Evolutionary conservation across 202 grass and related monocot genomes (phyloP), one percentile per base, ranked within the genome.

Genomic region (Digitaria exilis): DNA sequence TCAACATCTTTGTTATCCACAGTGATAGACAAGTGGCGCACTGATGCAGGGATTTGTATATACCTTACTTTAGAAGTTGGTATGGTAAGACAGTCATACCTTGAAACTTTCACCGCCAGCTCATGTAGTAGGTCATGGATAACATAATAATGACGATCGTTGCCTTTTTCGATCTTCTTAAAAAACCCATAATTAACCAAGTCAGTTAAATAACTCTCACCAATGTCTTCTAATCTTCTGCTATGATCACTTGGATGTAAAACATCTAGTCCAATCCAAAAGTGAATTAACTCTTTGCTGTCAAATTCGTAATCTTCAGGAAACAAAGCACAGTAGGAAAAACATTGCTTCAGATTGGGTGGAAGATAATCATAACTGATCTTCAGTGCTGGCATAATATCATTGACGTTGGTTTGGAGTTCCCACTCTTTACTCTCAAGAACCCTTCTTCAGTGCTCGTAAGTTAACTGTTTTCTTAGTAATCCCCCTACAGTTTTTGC

Each of bases 311-410:
- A 75, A 12, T 72, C 83, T 17, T 89, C 67, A 21, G 63, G 78
- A 56, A 75, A 85, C 14, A 89, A 35, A 9, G 4, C 63, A 41
- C 83, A 90, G 31, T 31, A 68, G 0, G n/a, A 52, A 56, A 89
- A 82, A 0, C 83, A 89, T 6, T 59, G 46, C 0, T 82, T 41
- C 0, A 78, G 59, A 49, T 82, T 31, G 3, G 28, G 73, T 22
- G 83, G 71, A 9, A 89, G 56, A 25, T 56, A 60, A 4, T 74
- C 55, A 46, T 82, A 89, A 16, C 83, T 86, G 39, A 89, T 21
- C 68, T 67, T 60, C 6, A 86, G 8, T 26, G 83, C 78, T 1
- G 77, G 70, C 77, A 15, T 34, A 34, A 85, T 82, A 0, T 82
- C 78, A 73, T 62, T 6, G 0, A 31, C 26, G 31, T 31, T 30